Conservation (phyloP, 2,329 filamentous ascomycete genomes). For the Ophiostoma ulmi region DNA sequence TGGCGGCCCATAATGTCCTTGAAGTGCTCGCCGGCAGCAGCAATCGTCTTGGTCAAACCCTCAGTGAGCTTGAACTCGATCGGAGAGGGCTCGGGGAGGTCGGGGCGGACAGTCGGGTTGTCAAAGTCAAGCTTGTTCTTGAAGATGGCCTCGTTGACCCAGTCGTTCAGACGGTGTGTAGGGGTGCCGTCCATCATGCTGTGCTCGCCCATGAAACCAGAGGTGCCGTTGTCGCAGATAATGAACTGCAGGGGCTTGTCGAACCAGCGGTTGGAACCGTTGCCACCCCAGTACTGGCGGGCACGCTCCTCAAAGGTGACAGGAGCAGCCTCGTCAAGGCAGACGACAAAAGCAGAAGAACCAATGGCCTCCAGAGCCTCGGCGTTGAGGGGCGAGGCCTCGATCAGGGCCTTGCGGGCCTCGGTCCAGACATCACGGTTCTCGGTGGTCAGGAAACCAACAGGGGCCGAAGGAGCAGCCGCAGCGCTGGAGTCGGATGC, state of each 20-base stretch:
- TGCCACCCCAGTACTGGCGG: constrained; percentile 96
- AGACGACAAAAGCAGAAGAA: constrained; percentile 83
- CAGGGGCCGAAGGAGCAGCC: constrained; percentile 54
- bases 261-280: constrained; percentile 92
- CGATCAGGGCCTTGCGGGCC: constrained; percentile 69
- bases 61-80: constrained; percentile 74
- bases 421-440: constrained; percentile 93
- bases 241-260: constrained; percentile 99
- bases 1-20: constrained; percentile 75
- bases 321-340: constrained; percentile 84
- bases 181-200: constrained; percentile 99
- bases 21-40: constrained; percentile 74
- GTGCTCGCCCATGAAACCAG: constrained; percentile 97
- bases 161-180: constrained; percentile 94
- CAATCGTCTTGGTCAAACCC: constrained; percentile 71
- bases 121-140: constrained; percentile 90
- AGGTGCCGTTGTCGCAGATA: constrained; percentile 94
- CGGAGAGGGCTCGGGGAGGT: constrained; percentile 72
- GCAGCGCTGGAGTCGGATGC: constrained; percentile 39
- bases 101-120: constrained; percentile 69
- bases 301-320: constrained; percentile 94
- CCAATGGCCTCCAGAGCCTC: constrained; percentile 75
- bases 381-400: constrained; percentile 73
- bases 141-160: constrained; percentile 85
- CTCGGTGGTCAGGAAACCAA: constrained; percentile 82